phyloP scores from a whole-genome alignment of 345 rosid species.

The Raphanus sativus region DNA sequence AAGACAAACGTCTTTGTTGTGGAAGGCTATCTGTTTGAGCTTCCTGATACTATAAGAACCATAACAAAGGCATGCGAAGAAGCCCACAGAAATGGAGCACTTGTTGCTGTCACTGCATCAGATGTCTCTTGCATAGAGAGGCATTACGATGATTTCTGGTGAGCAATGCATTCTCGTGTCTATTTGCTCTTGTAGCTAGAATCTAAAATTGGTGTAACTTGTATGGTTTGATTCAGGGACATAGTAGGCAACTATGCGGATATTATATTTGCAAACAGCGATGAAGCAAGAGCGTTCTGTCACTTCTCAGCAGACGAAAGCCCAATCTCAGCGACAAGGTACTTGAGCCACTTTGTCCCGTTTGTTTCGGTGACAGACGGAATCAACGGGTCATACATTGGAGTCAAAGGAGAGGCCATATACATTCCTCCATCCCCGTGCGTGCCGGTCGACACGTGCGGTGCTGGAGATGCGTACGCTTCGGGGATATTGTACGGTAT shows the following conservation, averaged over 20 bases:
- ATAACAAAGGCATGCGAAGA: constrained; percentile 81
- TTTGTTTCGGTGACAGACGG: constrained; percentile 89
- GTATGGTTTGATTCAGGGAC: constrained; percentile 57
- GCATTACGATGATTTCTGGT: constrained; percentile 96
- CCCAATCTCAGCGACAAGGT: constrained; percentile 71
- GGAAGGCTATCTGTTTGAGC: constrained; percentile 94
- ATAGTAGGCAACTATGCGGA: constrained; percentile 78
- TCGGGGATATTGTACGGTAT: constrained; percentile 85
- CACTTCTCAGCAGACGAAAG: constrained; percentile 72
- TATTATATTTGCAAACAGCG: constrained; percentile 79
- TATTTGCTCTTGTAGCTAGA: neutral
- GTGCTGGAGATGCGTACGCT: constrained; percentile 96
- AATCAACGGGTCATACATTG: constrained; percentile 81
- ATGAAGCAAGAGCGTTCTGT: constrained; percentile 86
- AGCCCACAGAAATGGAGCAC: constrained; percentile 71
- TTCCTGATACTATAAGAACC: constrained; percentile 83
- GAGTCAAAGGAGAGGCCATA: constrained; percentile 93
- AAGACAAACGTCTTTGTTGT: constrained; percentile 75
- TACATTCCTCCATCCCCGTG: constrained; percentile 85
- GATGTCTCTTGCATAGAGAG: constrained; percentile 92
- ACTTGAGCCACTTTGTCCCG: constrained; percentile 89
- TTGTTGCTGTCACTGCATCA: constrained; percentile 91
- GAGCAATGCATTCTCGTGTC: constrained; percentile 13
- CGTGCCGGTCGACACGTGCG: constrained; percentile 79
- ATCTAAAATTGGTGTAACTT: neutral